phyloP scores from a whole-genome alignment of 208 protist species.

The Crithidia brevicula region DNA sequence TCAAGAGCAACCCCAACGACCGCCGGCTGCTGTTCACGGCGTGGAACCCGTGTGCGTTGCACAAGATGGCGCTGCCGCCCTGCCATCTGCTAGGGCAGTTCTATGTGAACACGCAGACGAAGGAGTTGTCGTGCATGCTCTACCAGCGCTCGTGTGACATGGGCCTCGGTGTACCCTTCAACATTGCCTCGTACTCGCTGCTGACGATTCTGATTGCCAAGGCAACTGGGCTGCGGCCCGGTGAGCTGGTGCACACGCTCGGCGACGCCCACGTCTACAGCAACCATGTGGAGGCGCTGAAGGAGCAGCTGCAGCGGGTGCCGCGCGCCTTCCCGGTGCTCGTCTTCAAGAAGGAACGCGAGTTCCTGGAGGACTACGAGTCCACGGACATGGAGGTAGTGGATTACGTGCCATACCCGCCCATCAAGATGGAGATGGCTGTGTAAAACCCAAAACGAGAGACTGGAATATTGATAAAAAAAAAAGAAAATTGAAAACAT shows the following conservation, averaged over 20 bases:
- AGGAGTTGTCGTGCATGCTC: constrained; percentile 96
- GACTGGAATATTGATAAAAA: no score
- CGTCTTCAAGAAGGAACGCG: constrained; percentile 66
- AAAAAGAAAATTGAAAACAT: no score
- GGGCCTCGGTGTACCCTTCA: constrained; percentile 99
- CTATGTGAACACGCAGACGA: constrained; percentile 91
- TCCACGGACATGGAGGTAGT: constrained; percentile 94
- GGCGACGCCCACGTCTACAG: constrained; percentile 98
- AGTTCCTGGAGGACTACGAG: constrained; percentile 94
- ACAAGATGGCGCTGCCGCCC: constrained; percentile 97
- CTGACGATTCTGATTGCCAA: constrained; percentile 95
- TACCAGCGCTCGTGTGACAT: constrained; percentile 96
- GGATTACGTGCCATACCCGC: constrained; percentile 95
- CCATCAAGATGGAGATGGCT: constrained; percentile 98
- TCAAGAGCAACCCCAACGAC: constrained; percentile 95
- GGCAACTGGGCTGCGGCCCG: constrained; percentile 93
- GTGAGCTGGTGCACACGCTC: constrained; percentile 97
- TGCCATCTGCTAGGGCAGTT: constrained; percentile 99
- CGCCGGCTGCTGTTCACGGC: constrained; percentile 97
- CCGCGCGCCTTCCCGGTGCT: constrained; percentile 95
- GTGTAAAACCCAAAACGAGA: no score
- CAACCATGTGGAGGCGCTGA: constrained; percentile 98
- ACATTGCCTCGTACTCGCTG: constrained; percentile 98
- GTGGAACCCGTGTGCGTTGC: constrained; percentile 97
- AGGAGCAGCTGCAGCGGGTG: constrained; percentile 90